These are phyloP conservation scores for Eucalyptus cloeziana DNA, from an alignment of 345 rosid species.

Conservation along the genomic window DNA sequence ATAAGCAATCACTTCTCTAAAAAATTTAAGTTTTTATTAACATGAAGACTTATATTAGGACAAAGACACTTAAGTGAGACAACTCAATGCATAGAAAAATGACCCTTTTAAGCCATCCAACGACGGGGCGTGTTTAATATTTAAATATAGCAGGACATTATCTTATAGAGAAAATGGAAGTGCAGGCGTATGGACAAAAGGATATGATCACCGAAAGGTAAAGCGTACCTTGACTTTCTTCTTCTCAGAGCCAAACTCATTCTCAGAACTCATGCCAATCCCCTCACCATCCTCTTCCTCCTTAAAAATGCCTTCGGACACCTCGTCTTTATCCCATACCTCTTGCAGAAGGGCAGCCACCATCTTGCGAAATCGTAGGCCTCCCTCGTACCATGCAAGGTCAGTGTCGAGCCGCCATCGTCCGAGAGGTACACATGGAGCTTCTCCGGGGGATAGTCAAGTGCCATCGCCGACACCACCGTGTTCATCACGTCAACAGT, in stretches of 20 bases:
- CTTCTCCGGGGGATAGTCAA: conserved; percentile 36
- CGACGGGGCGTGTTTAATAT: neutral
- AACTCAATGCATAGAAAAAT: too few relatives aligned
- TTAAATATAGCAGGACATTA: neutral
- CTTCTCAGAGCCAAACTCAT: neutral
- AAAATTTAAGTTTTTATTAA: neutral
- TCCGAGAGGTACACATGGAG: conserved; percentile 39
- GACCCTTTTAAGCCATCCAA: neutral
- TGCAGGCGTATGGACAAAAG: neutral
- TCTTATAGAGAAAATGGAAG: neutral
- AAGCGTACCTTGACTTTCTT: conserved; percentile 5
- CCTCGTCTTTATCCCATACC: neutral
- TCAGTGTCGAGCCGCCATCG: conserved; percentile 27
- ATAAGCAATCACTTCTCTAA: neutral
- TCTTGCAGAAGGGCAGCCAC: conserved; percentile 46
- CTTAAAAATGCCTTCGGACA: conserved; percentile 21
- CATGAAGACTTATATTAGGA: neutral
- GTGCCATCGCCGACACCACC: conserved; percentile 31
- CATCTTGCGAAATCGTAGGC: conserved; percentile 22
- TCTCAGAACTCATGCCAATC: neutral
- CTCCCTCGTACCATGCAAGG: conserved; percentile 14
- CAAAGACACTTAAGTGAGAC: neutral
- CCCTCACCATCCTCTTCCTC: neutral
- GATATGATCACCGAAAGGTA: neutral
- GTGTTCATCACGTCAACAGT: conserved; percentile 33